phyloP scores from a whole-genome alignment of 805 yeast species.

The Kodamaea jinghongensis region DNA sequence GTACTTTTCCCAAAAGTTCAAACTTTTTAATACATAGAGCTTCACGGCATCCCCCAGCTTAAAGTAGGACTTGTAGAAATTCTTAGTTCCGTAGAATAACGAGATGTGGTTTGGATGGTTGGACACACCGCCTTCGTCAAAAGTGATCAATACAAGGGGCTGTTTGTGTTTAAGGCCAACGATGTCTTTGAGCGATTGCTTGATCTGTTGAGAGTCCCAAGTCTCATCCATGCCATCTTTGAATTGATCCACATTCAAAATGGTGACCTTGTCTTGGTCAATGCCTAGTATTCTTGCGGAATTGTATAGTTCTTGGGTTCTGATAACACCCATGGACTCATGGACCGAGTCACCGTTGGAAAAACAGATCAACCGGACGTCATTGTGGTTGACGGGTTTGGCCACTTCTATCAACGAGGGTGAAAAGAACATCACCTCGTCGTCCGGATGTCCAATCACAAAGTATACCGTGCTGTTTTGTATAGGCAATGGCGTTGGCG shows the following conservation, averaged over 20 bases:
- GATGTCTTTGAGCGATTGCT: constrained; percentile 30
- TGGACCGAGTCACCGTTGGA: constrained; percentile 68
- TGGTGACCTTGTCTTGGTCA: constrained; percentile 35
- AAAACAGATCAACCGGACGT: constrained; percentile 61
- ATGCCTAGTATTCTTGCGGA: constrained; percentile 59
- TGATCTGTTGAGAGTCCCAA: constrained; percentile 58
- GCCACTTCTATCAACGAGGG: constrained; percentile 63
- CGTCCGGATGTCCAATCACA: constrained; percentile 95
- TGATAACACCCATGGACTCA: constrained; percentile 63
- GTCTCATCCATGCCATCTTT: constrained; percentile 63
- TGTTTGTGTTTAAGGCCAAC: constrained; percentile 19
- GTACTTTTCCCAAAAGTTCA: constrained; percentile 47
- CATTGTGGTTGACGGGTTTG: constrained; percentile 47
- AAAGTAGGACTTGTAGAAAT: constrained; percentile 22
- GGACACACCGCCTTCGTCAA: constrained; percentile 82
- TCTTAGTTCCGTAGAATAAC: constrained; percentile 48
- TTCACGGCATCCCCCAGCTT: constrained; percentile 10
- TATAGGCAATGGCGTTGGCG: constrained; percentile 32
- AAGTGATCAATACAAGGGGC: constrained; percentile 56
- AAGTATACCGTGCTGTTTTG: constrained; percentile 42
- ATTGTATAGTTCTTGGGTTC: constrained; percentile 57
- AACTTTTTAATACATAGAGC: constrained; percentile 33
- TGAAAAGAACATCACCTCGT: constrained; percentile 95
- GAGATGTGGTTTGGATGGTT: constrained; percentile 84
- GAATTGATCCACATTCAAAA: constrained; percentile 37